Evolutionary conservation across 805 yeast genomes (phyloP), one percentile per base, ranked within the genome.

Genomic region (Ogataea degrootiae): DNA sequence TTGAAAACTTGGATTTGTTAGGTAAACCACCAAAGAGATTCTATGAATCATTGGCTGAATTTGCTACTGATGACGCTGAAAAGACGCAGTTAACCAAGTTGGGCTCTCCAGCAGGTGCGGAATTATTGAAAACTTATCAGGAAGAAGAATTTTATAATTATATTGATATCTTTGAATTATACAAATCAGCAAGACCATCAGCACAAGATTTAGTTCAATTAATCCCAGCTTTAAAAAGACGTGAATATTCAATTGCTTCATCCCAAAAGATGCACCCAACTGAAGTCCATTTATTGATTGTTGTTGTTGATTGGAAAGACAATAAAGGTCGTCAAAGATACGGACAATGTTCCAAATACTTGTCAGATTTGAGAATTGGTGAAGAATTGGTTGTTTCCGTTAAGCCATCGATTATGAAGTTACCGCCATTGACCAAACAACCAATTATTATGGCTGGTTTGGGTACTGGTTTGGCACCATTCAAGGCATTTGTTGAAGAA

Each of bases 401-500:
- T 48, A 92, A 92, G 71, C 96, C 97, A 31, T 89, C 97, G 9
- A 97, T 92, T 41, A 91, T 92, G 97, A 92, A 91, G 70, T 74
- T 92, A 53, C 98, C 98, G 51, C 86, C 91, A 59, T 75, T 80
- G 53, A 78, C 96, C 9, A 80, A 82, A 41, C 92, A 88, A 65
- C 97, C 98, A 21, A 85, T 92, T 58, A 83, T 92, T 54, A 92
- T 92, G 98, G 85, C 96, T 58, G 98, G 98, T 59, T 76, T 92
- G 57, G 98, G 98, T 71, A 92, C 98, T 45, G 98, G 98, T 56
- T 79, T 92, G 60, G 98, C 98, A 29, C 98, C 98, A 44, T 92
- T 92, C 83, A 92, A 92, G 76, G 98, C 98, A 0, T 90, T 92
- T 63, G 79, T 92, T 48, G 98, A 92, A 69, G 97, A 92, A 71